These are phyloP conservation scores for Antitrichia curtipendula DNA, from an alignment of 225 moss, liverwort and hornwort species.

Conservation along the genomic window DNA sequence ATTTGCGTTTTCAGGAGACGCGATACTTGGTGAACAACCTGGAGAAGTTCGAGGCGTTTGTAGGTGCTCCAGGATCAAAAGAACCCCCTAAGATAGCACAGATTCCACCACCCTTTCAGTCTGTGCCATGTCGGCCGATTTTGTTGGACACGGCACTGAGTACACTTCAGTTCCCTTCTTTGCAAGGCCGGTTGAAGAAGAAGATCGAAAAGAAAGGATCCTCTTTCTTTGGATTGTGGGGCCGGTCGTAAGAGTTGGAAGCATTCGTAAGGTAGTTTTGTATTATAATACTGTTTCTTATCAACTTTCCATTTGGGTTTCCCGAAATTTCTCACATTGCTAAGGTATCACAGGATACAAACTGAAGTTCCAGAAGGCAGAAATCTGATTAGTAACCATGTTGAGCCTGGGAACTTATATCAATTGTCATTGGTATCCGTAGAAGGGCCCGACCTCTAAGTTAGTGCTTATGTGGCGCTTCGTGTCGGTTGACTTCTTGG, in stretches of 20 bases:
- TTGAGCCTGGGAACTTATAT: not conserved
- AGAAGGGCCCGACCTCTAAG: not conserved
- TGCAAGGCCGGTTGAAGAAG: constrained; percentile 63
- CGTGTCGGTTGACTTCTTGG: not conserved
- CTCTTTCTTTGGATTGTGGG: constrained; percentile 70
- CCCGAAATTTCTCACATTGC: not conserved
- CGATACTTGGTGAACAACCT: constrained; percentile 55
- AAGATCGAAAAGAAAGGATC: constrained; percentile 69
- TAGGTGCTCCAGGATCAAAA: constrained; percentile 55
- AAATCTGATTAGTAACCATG: not conserved
- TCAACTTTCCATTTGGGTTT: not conserved
- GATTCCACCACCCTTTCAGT: constrained; percentile 73
- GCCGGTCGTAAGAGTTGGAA: not conserved
- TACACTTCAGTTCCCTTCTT: constrained; percentile 64
- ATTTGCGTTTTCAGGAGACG: constrained; percentile 16
- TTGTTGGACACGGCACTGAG: constrained; percentile 79
- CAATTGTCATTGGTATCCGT: not conserved
- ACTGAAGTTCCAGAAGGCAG: not conserved
- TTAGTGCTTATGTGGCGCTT: not conserved
- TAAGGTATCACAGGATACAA: not conserved
- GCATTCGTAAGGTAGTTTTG: not conserved
- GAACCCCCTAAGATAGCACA: constrained; percentile 61
- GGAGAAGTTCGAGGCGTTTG: constrained; percentile 54
- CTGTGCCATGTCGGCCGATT: constrained; percentile 86
- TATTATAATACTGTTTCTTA: not conserved